Percentiles rank a stretch among this genome's conserved stretches.
These are phyloP conservation scores for Paraphoma sp. DNA, from an alignment of 2,329 filamentous ascomycete species.

Conservation along the genomic window DNA sequence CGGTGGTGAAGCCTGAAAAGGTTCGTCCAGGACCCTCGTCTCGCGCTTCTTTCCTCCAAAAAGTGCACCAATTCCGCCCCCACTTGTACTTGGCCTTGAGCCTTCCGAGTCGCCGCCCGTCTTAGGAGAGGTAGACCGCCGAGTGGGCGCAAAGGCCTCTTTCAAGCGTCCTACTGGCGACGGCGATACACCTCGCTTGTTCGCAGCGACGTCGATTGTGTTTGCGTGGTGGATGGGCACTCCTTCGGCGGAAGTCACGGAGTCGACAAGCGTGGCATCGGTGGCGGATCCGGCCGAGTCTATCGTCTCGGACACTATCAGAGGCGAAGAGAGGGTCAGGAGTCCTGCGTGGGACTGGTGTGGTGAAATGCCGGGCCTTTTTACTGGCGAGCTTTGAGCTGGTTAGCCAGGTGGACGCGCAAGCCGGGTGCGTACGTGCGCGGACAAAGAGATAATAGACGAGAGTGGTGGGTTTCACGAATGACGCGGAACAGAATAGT, in stretches of 20 bases:
- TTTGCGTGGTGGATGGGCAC: slow-evolving; percentile 38
- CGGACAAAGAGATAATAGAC: slow-evolving; percentile 20
- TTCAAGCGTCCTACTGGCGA: slow-evolving; percentile 76
- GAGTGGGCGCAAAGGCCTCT: slow-evolving; percentile 67
- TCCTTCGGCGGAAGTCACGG: slow-evolving; percentile 34
- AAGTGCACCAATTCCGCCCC: slow-evolving; percentile 48
- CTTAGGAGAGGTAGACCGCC: slow-evolving; percentile 39
- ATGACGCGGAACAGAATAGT: slow-evolving; percentile 9
- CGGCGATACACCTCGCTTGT: slow-evolving; percentile 71
- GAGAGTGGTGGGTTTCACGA: slow-evolving; percentile 9
- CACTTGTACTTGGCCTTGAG: slow-evolving; percentile 52
- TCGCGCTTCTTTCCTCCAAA: slow-evolving; percentile 49
- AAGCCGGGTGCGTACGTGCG: slow-evolving; percentile 17
- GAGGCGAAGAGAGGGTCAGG: slow-evolving; percentile 57
- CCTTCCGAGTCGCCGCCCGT: slow-evolving; percentile 41
- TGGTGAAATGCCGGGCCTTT: slow-evolving; percentile 51
- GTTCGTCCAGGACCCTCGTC: slow-evolving; percentile 37
- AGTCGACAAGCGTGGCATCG: slow-evolving; percentile 39
- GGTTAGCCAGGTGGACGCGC: slow-evolving; percentile 27
- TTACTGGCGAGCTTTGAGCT: slow-evolving; percentile 34
- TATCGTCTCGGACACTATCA: slow-evolving; percentile 49
- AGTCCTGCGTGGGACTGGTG: slow-evolving; percentile 58
- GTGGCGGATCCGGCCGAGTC: slow-evolving; percentile 38
- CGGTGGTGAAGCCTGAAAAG: slow-evolving; percentile 36
- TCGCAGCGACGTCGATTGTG: slow-evolving; percentile 39